phyloP scores from a whole-genome alignment of 1,139 yeast genomes.

The Taiozyma sp. region DNA sequence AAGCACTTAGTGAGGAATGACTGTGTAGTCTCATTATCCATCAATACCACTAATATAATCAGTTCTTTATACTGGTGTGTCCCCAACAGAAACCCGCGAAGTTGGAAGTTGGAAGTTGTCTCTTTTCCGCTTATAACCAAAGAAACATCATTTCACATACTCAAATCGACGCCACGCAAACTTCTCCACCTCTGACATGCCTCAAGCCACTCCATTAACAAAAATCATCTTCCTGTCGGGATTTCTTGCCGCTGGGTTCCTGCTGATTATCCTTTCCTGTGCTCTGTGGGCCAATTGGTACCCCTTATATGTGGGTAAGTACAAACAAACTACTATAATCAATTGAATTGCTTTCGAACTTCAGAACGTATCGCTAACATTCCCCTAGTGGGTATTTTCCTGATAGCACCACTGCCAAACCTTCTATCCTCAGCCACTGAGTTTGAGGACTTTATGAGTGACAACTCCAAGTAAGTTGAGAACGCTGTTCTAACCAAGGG shows the following conservation, averaged over 20 bases:
- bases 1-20: neutral
- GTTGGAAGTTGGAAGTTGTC: neutral
- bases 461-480: slow-evolving; percentile 32
- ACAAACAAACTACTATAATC: neutral
- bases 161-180: neutral
- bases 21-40: neutral
- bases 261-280: slow-evolving; percentile 66
- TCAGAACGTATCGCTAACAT: neutral
- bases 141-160: neutral
- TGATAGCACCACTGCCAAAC: slow-evolving; percentile 70
- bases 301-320: slow-evolving; percentile 57
- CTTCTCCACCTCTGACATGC: neutral
- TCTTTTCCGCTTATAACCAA: neutral
- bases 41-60: too few relatives aligned
- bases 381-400: slow-evolving; percentile 43
- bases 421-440: slow-evolving; percentile 40
- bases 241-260: slow-evolving; percentile 66
- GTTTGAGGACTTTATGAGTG: slow-evolving; percentile 59
- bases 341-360: neutral
- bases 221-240: slow-evolving; percentile 68
- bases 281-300: slow-evolving; percentile 68
- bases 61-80: neutral
- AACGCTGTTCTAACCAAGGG: too few relatives aligned
- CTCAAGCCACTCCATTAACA: slow-evolving; percentile 47
- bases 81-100: neutral